A percentile compares a stretch with the other conserved stretches of the same genome.
These are phyloP conservation scores for Rhodofomes roseus DNA, from an alignment of 1,284 basidiomycete species.

Conservation along the genomic window DNA sequence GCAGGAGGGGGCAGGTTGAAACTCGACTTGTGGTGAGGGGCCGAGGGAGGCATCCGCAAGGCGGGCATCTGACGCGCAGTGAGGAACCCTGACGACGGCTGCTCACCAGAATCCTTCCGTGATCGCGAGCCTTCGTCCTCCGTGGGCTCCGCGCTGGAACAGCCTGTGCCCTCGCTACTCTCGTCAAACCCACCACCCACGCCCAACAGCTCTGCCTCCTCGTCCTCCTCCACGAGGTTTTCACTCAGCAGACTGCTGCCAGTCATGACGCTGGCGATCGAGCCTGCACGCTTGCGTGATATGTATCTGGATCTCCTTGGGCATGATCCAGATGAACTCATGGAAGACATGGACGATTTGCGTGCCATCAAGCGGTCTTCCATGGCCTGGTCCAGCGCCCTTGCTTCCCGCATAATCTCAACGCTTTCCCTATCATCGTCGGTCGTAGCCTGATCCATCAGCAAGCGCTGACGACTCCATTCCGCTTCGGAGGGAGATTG, in stretches of 20 bases:
- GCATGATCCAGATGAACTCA: constrained; percentile 55
- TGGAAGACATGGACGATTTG: constrained; percentile 63
- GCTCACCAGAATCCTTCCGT: constrained; percentile 18
- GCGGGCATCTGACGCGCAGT: constrained; percentile 26
- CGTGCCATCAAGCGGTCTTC: constrained; percentile 73
- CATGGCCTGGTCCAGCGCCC: constrained; percentile 78
- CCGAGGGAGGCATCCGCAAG: constrained; percentile 41
- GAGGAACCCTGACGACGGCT: constrained; percentile 21
- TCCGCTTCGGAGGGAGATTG: constrained; percentile 68
- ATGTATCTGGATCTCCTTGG: constrained; percentile 65
- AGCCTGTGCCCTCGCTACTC: constrained; percentile 36
- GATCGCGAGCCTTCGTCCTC: constrained; percentile 34
- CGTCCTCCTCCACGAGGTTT: constrained; percentile 76
- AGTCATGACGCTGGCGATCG: constrained; percentile 65
- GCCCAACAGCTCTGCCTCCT: constrained; percentile 66
- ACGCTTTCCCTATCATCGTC: constrained; percentile 50
- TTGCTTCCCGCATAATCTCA: constrained; percentile 69
- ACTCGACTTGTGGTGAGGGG: constrained; percentile 37
- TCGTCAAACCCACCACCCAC: constrained; percentile 64
- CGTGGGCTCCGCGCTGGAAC: constrained; percentile 35
- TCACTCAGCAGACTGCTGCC: constrained; percentile 70
- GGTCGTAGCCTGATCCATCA: constrained; percentile 57
- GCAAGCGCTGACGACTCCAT: constrained; percentile 71
- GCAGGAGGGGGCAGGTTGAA: constrained; percentile 32
- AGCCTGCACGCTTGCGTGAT: constrained; percentile 63